A percentile compares a stretch with the other conserved stretches of the same genome.
phyloP scores from a whole-genome alignment of 306 rosid species.

The Pueraria montana region DNA sequence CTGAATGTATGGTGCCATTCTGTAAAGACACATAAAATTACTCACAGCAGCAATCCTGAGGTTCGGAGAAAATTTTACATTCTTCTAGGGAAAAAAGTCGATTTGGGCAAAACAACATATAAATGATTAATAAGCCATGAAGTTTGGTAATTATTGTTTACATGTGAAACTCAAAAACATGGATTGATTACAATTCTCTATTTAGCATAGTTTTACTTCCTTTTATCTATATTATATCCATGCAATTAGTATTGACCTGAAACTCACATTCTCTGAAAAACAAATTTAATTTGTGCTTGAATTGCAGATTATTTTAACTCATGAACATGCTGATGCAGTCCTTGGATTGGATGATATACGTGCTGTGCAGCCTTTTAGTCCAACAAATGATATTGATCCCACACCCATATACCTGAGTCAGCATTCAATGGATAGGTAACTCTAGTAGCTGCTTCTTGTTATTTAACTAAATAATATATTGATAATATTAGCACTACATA shows the following conservation, averaged over 20 bases:
- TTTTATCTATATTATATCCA: slow-evolving; percentile 5
- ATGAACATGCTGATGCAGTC: slow-evolving; percentile 99
- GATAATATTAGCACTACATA: neutral
- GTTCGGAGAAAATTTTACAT: slow-evolving; percentile 17
- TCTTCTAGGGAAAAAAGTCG: neutral
- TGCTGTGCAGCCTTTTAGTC: slow-evolving; percentile 84
- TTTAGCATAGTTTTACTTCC: slow-evolving; percentile 24
- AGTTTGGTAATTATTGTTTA: slow-evolving; percentile 21
- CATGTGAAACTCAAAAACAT: slow-evolving; percentile 23
- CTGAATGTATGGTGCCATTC: slow-evolving; percentile 20
- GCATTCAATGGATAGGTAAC: slow-evolving; percentile 91
- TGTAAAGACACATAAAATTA: slow-evolving; percentile 1
- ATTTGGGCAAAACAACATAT: neutral
- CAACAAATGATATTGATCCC: slow-evolving; percentile 89
- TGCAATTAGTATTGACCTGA: neutral
- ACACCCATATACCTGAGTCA: slow-evolving; percentile 82
- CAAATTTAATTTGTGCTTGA: slow-evolving; percentile 34
- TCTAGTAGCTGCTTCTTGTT: slow-evolving; percentile 27
- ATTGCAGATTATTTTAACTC: slow-evolving; percentile 95
- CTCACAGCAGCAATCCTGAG: slow-evolving; percentile 3
- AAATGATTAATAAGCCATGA: slow-evolving; percentile 23
- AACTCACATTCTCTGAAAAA: slow-evolving; percentile 30
- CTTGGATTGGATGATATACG: slow-evolving; percentile 99
- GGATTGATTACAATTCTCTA: neutral
- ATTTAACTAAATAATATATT: slow-evolving; percentile 1